These are phyloP conservation scores for Pythium apleroticum DNA, from an alignment of 352 stramenopile species.

Conservation along the genomic window DNA sequence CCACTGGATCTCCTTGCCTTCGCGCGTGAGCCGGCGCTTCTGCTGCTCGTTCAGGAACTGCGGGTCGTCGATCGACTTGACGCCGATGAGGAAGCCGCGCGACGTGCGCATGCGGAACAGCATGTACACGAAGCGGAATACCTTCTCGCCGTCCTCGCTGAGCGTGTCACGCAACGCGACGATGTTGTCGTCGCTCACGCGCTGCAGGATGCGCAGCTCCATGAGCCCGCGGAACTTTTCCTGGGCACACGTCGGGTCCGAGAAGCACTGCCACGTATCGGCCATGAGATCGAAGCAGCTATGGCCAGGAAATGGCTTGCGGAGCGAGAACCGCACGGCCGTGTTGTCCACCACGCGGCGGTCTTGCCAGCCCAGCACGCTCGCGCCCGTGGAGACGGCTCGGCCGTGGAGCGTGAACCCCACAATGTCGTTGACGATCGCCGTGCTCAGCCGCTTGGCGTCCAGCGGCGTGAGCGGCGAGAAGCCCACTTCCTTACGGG, in stretches of 20 bases:
- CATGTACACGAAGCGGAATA: constrained; percentile 70
- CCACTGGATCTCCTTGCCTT: constrained; percentile 58
- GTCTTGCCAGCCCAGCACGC: constrained; percentile 69
- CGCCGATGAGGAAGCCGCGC: constrained; percentile 63
- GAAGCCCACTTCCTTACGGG: constrained; percentile 51
- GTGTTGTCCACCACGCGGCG: constrained; percentile 52
- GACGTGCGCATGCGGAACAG: constrained; percentile 69
- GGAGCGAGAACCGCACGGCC: constrained; percentile 62
- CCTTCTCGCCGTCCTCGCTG: constrained; percentile 39
- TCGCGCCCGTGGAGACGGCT: constrained; percentile 45
- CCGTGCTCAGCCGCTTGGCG: constrained; percentile 38
- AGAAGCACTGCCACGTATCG: constrained; percentile 71
- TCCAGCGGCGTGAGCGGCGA: constrained; percentile 35
- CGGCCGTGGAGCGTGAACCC: constrained; percentile 53
- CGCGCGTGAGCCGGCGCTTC: constrained; percentile 27
- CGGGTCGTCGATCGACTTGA: constrained; percentile 49
- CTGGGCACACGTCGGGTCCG: constrained; percentile 53
- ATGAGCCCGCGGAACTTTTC: constrained; percentile 65
- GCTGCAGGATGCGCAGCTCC: constrained; percentile 62
- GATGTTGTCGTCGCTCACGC: constrained; percentile 71
- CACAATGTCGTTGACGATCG: constrained; percentile 51
- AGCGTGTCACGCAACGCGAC: constrained; percentile 56
- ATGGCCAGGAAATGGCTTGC: constrained; percentile 49
- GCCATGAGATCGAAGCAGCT: constrained; percentile 49
- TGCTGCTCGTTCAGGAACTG: constrained; percentile 28